These are phyloP conservation scores for Papiliotrema nemorosa DNA, from an alignment of 1,284 basidiomycete species.

Conservation along the genomic window DNA sequence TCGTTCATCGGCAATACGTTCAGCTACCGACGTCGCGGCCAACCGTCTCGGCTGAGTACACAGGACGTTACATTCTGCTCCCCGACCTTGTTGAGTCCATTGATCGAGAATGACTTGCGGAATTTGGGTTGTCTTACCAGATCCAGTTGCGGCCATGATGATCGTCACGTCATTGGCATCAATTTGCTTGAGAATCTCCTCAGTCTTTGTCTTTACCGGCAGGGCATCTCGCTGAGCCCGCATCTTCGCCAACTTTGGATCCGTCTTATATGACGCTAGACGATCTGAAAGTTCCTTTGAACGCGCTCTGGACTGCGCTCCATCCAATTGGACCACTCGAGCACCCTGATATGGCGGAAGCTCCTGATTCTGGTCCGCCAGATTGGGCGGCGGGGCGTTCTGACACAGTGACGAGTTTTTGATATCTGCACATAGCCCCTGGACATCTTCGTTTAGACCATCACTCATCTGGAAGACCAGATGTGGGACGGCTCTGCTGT, in stretches of 20 bases:
- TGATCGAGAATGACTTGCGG: conserved; percentile 90
- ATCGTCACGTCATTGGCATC: conserved; percentile 81
- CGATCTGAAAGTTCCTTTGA: conserved; percentile 60
- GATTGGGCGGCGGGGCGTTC: conserved; percentile 38
- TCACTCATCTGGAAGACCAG: conserved; percentile 69
- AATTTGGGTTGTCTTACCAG: conserved; percentile 93
- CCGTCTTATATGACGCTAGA: conserved; percentile 61
- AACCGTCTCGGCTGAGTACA: conserved; percentile 92
- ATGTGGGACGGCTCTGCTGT: conserved; percentile 62
- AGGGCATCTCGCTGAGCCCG: conserved; percentile 64
- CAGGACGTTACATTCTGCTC: conserved; percentile 82
- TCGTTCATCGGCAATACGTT: conserved; percentile 87
- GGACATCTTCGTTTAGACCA: conserved; percentile 67
- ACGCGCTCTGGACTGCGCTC: conserved; percentile 53
- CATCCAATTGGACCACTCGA: conserved; percentile 22
- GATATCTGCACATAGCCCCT: conserved; percentile 68
- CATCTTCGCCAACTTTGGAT: conserved; percentile 65
- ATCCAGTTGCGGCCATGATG: conserved; percentile 91
- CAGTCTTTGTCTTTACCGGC: conserved; percentile 68
- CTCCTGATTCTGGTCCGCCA: conserved; percentile 20
- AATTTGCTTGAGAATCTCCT: conserved; percentile 67
- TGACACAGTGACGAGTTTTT: conserved; percentile 56
- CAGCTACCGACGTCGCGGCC: conserved; percentile 88
- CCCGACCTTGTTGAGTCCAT: conserved; percentile 71
- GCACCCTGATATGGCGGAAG: conserved; percentile 29